Evolutionary conservation across 139 green algal species (phyloP).

Genomic region (Bryopsis sp.): DNA sequence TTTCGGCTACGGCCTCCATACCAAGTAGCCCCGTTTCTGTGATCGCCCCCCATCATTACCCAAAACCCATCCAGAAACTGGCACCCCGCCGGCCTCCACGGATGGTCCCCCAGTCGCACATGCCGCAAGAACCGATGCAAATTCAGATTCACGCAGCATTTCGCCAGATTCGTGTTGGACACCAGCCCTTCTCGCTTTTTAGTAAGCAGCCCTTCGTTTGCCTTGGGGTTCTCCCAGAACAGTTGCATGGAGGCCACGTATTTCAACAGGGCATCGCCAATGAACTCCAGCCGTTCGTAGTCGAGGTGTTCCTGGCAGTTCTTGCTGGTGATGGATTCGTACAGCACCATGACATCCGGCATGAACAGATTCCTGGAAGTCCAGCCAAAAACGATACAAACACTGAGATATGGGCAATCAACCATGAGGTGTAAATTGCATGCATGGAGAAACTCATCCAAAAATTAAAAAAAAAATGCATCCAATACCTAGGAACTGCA

Average conservation of each 20-base stretch:
- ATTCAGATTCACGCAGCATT: not conserved
- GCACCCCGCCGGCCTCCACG: constrained; percentile 16
- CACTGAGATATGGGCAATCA: too few relatives aligned
- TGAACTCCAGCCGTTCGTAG: constrained; percentile 16
- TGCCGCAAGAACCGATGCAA: not conserved
- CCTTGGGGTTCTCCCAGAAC: not conserved
- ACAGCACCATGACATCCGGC: constrained; percentile 4
- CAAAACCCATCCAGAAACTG: constrained; percentile 13
- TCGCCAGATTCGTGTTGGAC: not conserved
- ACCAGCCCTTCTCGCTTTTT: not conserved
- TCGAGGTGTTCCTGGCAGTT: not conserved
- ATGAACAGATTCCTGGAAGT: not conserved
- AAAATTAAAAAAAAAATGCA: too few relatives aligned
- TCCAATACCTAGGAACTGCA: too few relatives aligned
- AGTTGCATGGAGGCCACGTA: not conserved
- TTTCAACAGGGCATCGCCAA: constrained; percentile 12
- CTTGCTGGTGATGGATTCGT: constrained; percentile 7
- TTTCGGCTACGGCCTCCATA: constrained; percentile 9
- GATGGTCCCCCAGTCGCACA: constrained; percentile 9
- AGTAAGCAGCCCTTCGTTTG: constrained; percentile 8
- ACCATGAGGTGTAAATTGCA: too few relatives aligned
- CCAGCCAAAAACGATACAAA: not conserved
- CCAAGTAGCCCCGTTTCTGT: not conserved
- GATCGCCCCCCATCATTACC: not conserved
- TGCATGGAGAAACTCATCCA: too few relatives aligned